Evolutionary conservation across 2,329 filamentous ascomycete species (phyloP), one percentile per base, ranked within the genome.

Genomic region (Trichoderma endophyticum): DNA sequence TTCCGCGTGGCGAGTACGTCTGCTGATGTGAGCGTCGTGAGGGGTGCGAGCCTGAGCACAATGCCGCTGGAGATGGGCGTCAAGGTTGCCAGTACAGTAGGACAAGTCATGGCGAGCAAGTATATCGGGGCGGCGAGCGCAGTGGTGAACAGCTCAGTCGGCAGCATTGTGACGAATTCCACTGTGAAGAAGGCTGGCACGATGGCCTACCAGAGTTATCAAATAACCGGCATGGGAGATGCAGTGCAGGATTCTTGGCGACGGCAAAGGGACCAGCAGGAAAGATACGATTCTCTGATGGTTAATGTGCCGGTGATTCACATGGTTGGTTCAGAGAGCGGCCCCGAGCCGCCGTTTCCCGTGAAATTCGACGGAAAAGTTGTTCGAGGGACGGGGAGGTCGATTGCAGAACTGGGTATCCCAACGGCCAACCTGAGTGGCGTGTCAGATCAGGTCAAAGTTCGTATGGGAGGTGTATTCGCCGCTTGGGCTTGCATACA

Each of bases 1-100:
- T 93, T 93, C 75, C 86, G 91, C 18, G 83, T 93, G n/a, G 86
- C 91, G 2, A 92, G 90, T 73, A 88, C 89, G 0, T 91, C 90
- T 0, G 83, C 85, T 0, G 89, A 89, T 73, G 83, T 86, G 0
- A 89, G 88, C 76, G 86, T 90, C 0, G 78, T 92, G 2, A 86
- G 89, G 8, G 91, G 91, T 0, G 90, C 91, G 0, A 91, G 90
- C 74, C 77, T 93, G 6, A 83, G 82, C 3, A 92, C 89, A 1
- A 82, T 93, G 79, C 91, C 91, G 1, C 77, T 93, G 18, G 91
- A 93, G 76, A 78, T 91, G 7, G 90, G 90, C 5, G 83, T 89
- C 73, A 88, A 88, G 77, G 85, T 87, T 4, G 86, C 86, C 2
- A 86, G 84, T 4, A 83, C 85, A 0, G 82, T 88, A 4, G 86